Evolutionary conservation across 2,329 filamentous ascomycete genomes (phyloP).

Genomic region (Penicillium sp.): DNA sequence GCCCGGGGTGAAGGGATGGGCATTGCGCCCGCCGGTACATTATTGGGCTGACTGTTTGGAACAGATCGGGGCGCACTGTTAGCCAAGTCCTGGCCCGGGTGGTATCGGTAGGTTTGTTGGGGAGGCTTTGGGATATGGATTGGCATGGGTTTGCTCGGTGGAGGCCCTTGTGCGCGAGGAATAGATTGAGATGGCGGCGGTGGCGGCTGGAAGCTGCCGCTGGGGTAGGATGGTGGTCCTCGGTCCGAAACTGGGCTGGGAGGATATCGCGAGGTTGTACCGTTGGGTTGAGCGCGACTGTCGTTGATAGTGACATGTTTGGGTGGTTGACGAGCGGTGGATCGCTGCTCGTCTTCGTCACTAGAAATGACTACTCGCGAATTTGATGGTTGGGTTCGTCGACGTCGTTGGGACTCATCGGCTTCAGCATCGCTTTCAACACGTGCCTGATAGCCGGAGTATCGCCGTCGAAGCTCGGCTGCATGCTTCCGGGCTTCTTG

Average conservation of each 20-base stretch:
- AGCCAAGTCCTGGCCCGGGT: slow-evolving; percentile 9
- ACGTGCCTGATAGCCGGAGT: slow-evolving; percentile 39
- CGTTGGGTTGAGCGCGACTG: slow-evolving; percentile 3
- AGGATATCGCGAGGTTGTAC: slow-evolving; percentile 16
- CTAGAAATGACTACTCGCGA: slow-evolving; percentile 14
- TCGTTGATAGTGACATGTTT: slow-evolving; percentile 6
- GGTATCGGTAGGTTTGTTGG: slow-evolving; percentile 16
- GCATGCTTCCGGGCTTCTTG: slow-evolving; percentile 39
- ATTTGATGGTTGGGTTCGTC: slow-evolving; percentile 10
- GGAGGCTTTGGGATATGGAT: slow-evolving; percentile 5
- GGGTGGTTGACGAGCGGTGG: slow-evolving; percentile 7
- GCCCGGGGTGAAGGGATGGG: slow-evolving; percentile 15
- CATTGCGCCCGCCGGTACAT: slow-evolving; percentile 6
- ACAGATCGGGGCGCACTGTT: slow-evolving; percentile 18
- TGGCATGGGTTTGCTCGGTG: neutral
- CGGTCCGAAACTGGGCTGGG: slow-evolving; percentile 9
- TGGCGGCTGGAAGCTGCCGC: slow-evolving; percentile 13
- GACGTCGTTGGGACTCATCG: slow-evolving; percentile 18
- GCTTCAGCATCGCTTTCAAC: slow-evolving; percentile 39
- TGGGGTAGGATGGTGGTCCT: slow-evolving; percentile 12
- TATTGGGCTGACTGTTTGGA: slow-evolving; percentile 14
- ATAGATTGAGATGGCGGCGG: slow-evolving; percentile 6
- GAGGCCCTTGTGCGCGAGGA: slow-evolving; percentile 11
- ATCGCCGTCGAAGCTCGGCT: slow-evolving; percentile 32
- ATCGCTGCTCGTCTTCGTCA: slow-evolving; percentile 21